Percentiles rank a stretch among this genome's conserved stretches.
These are phyloP conservation scores for Chlamydomonas incerta DNA, from an alignment of 139 green algal species.

Conservation along the genomic window DNA sequence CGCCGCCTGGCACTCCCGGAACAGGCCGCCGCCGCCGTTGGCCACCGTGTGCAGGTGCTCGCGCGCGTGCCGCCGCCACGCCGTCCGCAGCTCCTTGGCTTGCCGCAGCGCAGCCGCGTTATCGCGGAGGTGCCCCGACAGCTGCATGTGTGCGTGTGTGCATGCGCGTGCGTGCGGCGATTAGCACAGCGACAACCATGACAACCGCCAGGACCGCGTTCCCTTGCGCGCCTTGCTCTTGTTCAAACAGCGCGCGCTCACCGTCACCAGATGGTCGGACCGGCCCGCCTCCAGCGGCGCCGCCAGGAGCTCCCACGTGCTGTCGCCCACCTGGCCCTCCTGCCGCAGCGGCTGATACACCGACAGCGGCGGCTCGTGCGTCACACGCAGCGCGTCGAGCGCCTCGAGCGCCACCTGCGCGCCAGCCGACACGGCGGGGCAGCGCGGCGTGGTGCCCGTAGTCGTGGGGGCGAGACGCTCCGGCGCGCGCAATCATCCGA, in stretches of 20 bases:
- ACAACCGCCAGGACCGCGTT: no score
- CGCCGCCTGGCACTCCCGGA: conserved; percentile 6
- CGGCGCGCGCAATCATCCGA: no score
- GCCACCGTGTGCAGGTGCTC: background rate
- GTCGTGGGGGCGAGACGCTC: no score
- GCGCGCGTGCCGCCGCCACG: background rate
- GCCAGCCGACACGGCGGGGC: no score
- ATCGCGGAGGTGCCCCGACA: background rate
- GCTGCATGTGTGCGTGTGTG: no score
- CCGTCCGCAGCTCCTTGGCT: background rate
- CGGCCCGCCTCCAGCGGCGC: background rate
- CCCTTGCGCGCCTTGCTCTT: no score
- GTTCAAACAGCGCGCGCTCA: background rate
- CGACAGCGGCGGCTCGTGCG: background rate
- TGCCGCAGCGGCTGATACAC: background rate
- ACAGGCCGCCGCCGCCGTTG: background rate
- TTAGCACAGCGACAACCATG: no score
- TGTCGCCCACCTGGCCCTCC: background rate
- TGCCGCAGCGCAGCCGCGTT: background rate
- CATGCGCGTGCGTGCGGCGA: no score
- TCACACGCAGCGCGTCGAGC: conserved; percentile 3
- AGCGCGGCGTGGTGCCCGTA: no score
- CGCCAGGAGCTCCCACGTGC: background rate
- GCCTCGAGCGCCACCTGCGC: conserved; percentile 25
- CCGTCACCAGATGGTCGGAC: background rate